Percentiles rank a stretch among this genome's conserved stretches.
Conservation (phyloP, 139 green algal species). For the Gonium pectorale region DNA sequence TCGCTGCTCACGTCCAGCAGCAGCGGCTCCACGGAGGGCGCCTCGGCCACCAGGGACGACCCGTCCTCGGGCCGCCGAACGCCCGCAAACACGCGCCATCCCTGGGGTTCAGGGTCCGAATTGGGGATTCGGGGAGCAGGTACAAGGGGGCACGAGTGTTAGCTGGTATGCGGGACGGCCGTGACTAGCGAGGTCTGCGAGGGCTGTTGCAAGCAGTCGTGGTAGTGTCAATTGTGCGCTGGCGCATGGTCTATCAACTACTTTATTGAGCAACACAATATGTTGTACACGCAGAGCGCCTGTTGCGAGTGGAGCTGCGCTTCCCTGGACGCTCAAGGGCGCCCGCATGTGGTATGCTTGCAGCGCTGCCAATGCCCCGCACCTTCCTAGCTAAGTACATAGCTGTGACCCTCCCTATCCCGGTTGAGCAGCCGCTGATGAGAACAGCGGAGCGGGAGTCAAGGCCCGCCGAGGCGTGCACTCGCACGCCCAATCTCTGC, state of each 20-base stretch:
- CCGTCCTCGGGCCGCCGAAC: not conserved
- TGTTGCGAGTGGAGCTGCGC: no score
- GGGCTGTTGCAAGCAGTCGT: not conserved
- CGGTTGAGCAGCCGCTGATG: constrained; percentile 6
- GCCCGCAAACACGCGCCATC: constrained; percentile 38
- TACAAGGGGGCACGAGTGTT: not conserved
- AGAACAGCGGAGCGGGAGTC: constrained; percentile 2
- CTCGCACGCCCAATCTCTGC: no score
- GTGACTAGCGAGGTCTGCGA: not conserved
- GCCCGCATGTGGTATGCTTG: not conserved
- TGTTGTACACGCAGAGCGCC: no score
- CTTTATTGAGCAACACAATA: not conserved
- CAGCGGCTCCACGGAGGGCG: not conserved
- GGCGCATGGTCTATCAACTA: not conserved
- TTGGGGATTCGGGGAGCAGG: no score
- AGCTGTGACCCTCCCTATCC: constrained; percentile 22
- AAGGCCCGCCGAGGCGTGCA: no score
- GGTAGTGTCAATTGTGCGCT: not conserved
- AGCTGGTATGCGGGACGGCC: not conserved
- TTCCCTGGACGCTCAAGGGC: no score
- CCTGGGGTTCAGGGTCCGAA: not conserved
- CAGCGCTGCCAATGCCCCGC: not conserved
- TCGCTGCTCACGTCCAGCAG: constrained; percentile 24
- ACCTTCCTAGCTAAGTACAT: constrained; percentile 10
- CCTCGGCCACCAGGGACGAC: not conserved